phyloP scores from a whole-genome alignment of 2,329 filamentous ascomycete species.

The Anthostomella pinea region DNA sequence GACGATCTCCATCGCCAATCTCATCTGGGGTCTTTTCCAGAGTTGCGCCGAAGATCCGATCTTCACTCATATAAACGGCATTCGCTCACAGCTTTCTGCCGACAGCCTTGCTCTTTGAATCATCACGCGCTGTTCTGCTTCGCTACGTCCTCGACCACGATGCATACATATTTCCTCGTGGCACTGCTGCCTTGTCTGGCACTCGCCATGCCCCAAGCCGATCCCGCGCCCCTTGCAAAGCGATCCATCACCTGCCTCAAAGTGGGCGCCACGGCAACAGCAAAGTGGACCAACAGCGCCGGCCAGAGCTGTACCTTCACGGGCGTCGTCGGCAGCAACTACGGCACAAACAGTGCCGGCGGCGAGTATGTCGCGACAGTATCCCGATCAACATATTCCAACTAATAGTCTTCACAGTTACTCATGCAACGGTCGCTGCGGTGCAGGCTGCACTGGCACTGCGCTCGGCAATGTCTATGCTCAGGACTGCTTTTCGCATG shows the following conservation, averaged over 20 bases:
- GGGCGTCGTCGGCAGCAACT: conserved; percentile 47
- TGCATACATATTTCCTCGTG: conserved; percentile 3
- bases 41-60: no score
- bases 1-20: no score
- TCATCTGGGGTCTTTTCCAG: no score
- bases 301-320: conserved; percentile 42
- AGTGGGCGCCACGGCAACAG: conserved; percentile 40
- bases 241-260: conserved; percentile 38
- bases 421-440: conserved; percentile 48
- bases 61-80: no score
- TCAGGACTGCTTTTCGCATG: conserved; percentile 49
- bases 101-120: no score
- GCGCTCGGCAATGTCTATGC: conserved; percentile 47
- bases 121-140: no score
- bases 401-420: conserved; percentile 34
- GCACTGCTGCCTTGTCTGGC: conserved; percentile 7
- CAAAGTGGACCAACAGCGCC: conserved; percentile 43
- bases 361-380: conserved; percentile 46
- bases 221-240: conserved; percentile 12
- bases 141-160: no score
- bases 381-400: not conserved
- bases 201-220: conserved; percentile 10
- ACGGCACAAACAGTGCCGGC: conserved; percentile 38
- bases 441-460: conserved; percentile 42
- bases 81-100: no score